Base-by-base conservation (phyloP, 208 protist genomes). In the Leishmania mexicana region DNA sequence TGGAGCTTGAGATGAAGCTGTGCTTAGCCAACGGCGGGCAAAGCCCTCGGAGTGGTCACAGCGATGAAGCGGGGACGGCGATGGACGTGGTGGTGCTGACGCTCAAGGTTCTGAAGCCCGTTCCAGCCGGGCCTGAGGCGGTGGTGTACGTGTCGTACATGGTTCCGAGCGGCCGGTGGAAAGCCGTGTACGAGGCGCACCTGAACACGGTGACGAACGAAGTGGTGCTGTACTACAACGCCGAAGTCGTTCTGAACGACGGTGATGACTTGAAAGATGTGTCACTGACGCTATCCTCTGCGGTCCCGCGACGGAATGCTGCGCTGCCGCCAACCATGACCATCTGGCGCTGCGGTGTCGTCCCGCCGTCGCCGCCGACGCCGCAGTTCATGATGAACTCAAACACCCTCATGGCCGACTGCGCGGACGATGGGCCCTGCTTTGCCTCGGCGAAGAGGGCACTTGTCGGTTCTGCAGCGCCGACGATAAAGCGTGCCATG, bases 141-240 rank as follows among this genome's bases (percentile, higher is more conserved):
- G 68, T 73, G 54, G 81, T 84, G 40, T 84, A 84, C 81, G 81
- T 84, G 19, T 84, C 81, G 19, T 84, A 80, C 70, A 75, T 80
- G 75, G 81, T 80, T 40, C 54, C 54, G 67, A 57, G 65, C 24
- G 81, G 81, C 31, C 31, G 38, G 47, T 84, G 81, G 81, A 68
- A 57, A 35, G 75, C 81, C 35, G 76, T 72, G 45, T 84, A 84
- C 70, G 81, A 84, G 81, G 81, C 68, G 38, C 81, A 84, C 57
- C 57, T 84, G 28, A 74, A 84, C 68, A 84, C 81, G 2, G 2
- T 45, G 70, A 84, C 81, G 28, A 80, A 80, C 57, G 81, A 84
- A 58, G 81, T 84, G 67, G 75, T 77, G 21, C 31, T 84, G 42
- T 76, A 84, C 81, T 84, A 84, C 70, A 84, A 80, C 68, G 81